phyloP scores from a whole-genome alignment of 2,329 filamentous ascomycete species.

The Hypoxylon sp. region DNA sequence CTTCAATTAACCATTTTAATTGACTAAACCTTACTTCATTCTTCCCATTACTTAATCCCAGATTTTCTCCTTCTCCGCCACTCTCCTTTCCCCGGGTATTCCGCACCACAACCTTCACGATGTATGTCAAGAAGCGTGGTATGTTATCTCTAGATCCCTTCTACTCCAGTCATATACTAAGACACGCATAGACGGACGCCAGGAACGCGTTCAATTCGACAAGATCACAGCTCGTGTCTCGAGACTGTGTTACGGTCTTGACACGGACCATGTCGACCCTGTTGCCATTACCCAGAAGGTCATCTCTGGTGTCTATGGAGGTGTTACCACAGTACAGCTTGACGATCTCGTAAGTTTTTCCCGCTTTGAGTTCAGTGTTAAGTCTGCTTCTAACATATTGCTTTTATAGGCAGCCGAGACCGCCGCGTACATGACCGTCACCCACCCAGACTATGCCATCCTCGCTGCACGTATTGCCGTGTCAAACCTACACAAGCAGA shows the following conservation, averaged over 20 bases:
- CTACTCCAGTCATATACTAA: constrained; percentile 35
- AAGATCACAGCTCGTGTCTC: constrained; percentile 99
- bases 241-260: constrained; percentile 95
- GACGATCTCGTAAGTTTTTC: constrained; percentile 86
- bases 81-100: constrained; percentile 41
- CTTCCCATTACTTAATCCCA: constrained; percentile 11
- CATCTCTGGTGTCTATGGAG: constrained; percentile 98
- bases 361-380: constrained; percentile 9
- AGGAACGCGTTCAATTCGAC: constrained; percentile 99
- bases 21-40: constrained; percentile 14
- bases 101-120: constrained; percentile 57
- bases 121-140: constrained; percentile 77
- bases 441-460: constrained; percentile 98
- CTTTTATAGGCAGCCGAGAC: constrained; percentile 89
- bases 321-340: constrained; percentile 95
- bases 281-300: constrained; percentile 99
- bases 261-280: constrained; percentile 94
- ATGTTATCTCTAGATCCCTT: constrained; percentile 54
- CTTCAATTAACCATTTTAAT: constrained; percentile 28
- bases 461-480: constrained; percentile 98
- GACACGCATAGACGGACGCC: constrained; percentile 84
- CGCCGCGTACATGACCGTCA: constrained; percentile 99
- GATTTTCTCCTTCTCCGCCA: constrained; percentile 25
- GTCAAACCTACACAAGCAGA: constrained; percentile 99
- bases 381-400: constrained; percentile 42